Percentiles rank a stretch among this genome's conserved stretches.
These are phyloP conservation scores for Dichotomopilus funicola DNA, from an alignment of 2,329 filamentous ascomycete genomes.

Conservation along the genomic window DNA sequence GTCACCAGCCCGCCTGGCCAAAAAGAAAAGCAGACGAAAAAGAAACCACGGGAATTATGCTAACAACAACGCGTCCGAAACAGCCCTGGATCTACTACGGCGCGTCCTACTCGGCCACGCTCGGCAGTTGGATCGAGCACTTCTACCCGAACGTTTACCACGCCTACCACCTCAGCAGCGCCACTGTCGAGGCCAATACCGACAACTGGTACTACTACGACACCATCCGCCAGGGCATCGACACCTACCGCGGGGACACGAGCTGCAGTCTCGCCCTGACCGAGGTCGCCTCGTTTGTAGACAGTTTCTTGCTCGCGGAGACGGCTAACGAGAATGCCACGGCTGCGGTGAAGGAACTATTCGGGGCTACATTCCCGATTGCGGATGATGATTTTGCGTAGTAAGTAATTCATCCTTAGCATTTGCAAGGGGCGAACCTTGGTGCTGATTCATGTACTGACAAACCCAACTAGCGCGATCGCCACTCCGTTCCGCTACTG, in stretches of 20 bases:
- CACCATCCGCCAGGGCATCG: slow-evolving; percentile 21
- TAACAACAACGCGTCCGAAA: too few species aligned
- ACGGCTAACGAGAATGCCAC: slow-evolving; percentile 9
- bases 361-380: slow-evolving; percentile 17
- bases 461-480: slow-evolving; percentile 11
- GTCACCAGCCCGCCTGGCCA: background rate
- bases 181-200: slow-evolving; percentile 17
- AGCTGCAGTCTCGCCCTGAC: slow-evolving; percentile 18
- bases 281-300: slow-evolving; percentile 15
- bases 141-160: slow-evolving; percentile 20
- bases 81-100: slow-evolving; percentile 22
- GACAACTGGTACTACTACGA: slow-evolving; percentile 24
- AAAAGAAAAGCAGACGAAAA: too few species aligned
- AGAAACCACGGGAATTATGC: too few species aligned
- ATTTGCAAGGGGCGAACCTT: background rate
- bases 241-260: slow-evolving; percentile 11
- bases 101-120: slow-evolving; percentile 19
- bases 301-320: slow-evolving; percentile 14
- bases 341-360: slow-evolving; percentile 17
- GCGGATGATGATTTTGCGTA: slow-evolving; percentile 23
- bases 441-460: background rate
- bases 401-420: slow-evolving; percentile 5
- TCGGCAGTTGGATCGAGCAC: slow-evolving; percentile 22
- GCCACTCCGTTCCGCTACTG: slow-evolving; percentile 21
- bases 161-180: slow-evolving; percentile 21